Percentiles rank a stretch among this genome's conserved stretches.
phyloP scores from a whole-genome alignment of 2,329 filamentous ascomycete species.

The Drechslerella stenobrocha region DNA sequence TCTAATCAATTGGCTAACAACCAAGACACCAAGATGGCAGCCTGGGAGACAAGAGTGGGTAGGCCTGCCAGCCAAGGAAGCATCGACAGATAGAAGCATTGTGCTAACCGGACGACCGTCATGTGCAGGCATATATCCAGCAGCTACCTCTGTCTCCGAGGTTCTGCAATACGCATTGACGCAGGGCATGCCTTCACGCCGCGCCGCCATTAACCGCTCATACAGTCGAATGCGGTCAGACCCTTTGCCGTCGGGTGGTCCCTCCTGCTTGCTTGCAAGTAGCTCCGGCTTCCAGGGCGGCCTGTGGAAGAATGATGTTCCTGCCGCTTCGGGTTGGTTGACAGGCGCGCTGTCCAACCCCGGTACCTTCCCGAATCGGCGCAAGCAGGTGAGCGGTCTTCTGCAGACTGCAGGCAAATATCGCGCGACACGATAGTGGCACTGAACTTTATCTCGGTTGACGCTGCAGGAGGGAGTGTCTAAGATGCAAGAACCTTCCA shows the following conservation, averaged over 20 bases:
- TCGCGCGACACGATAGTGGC: neutral
- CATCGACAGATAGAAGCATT: neutral
- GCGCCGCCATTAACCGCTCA: too few relatives aligned
- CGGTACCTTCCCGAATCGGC: slow-evolving; percentile 35
- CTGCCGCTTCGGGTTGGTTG: slow-evolving; percentile 45
- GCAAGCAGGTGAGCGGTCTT: slow-evolving; percentile 15
- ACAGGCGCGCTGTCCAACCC: slow-evolving; percentile 36
- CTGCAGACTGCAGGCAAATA: neutral
- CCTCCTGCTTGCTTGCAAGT: neutral
- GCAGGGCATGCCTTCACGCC: too few relatives aligned
- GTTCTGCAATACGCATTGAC: neutral
- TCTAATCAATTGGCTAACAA: neutral
- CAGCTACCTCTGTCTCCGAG: neutral
- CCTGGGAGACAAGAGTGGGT: neutral
- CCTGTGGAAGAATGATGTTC: slow-evolving; percentile 33
- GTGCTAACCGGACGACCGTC: neutral
- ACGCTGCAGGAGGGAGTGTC: neutral
- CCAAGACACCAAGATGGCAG: slow-evolving; percentile 6
- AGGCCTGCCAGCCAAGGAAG: neutral
- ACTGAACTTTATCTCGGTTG: slow-evolving; percentile 40
- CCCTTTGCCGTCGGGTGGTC: slow-evolving; percentile 17
- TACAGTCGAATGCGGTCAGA: too few relatives aligned
- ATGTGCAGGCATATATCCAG: neutral
- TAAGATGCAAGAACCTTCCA: slow-evolving; percentile 24
- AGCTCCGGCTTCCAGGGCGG: neutral